A percentile compares a stretch with the other conserved stretches of the same genome.
phyloP scores from a whole-genome alignment of 1,284 basidiomycete species.

The Sphagnurus paluster region DNA sequence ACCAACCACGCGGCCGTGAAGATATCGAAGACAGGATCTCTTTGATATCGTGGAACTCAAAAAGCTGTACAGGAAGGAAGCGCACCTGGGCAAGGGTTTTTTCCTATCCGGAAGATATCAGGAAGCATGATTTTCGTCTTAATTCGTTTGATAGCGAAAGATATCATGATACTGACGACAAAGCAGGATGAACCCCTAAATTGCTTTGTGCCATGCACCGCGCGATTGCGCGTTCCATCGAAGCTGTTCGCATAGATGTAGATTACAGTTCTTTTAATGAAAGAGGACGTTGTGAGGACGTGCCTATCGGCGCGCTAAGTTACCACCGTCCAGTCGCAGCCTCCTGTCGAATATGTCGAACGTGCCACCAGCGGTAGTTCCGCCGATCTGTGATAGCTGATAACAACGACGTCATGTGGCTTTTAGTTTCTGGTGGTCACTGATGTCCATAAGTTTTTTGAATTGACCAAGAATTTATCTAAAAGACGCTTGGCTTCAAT shows the following conservation, averaged over 20 bases:
- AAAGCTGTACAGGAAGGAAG: slow-evolving; percentile 12
- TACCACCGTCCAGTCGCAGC: too few relatives aligned
- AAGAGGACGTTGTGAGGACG: not conserved
- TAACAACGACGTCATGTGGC: too few relatives aligned
- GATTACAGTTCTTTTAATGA: not conserved
- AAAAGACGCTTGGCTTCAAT: too few relatives aligned
- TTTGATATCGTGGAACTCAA: not conserved
- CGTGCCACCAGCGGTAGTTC: not conserved
- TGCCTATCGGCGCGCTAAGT: not conserved
- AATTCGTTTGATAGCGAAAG: not conserved
- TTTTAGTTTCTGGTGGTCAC: too few relatives aligned
- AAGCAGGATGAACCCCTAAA: not conserved
- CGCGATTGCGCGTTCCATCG: too few relatives aligned
- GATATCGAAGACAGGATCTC: slow-evolving; percentile 4
- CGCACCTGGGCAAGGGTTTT: slow-evolving; percentile 2
- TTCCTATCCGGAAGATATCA: not conserved
- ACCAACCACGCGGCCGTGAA: not conserved
- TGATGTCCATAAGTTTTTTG: too few relatives aligned
- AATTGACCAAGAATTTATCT: too few relatives aligned
- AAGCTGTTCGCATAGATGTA: not conserved
- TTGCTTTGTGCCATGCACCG: not conserved
- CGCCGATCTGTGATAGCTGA: not conserved
- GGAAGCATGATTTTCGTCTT: not conserved
- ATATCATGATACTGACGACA: not conserved
- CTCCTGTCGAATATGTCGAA: not conserved